Evolutionary conservation across 208 protist genomes (phyloP), one percentile per base, ranked within the genome.

Genomic region (Leishmania major): DNA sequence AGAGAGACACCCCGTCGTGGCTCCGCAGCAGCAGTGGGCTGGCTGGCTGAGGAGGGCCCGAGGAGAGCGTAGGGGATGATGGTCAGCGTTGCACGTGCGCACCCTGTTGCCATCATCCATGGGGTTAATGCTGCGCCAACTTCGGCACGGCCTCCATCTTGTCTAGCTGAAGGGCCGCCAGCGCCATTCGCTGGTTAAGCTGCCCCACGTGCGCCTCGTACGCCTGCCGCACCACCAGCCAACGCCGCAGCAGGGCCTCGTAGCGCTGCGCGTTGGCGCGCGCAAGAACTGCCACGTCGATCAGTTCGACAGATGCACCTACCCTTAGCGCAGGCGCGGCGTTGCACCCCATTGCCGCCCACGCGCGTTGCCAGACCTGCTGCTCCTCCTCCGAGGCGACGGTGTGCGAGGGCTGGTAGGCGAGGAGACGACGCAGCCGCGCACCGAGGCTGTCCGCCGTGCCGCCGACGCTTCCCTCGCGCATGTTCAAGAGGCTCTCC

Each of bases 261-360:
- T 77, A 53, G 15, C 86, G 86, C 13, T 75, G 79, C 17, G 49
- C 78, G 60, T 86, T 89, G 35, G 51, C 51, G 78, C 64, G 77
- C 17, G 77, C 81, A 64, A 89, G 66, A 35, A 83, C 77, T 31
- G 75, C 80, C 53, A 89, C 37, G 59, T 82, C 83, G 25, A 78
- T 45, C 13, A 31, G n/a, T 57, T 78, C 75, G 37, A 78, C 57
- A 49, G n/a, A 25, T 64, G 75, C 53, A 11, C 53, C 57, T 1
- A 78, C 75, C 40, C 45, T 59, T 22, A 66, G 57, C 55, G 40
- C 37, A 45, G 75, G 57, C 13, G 75, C 49, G 11, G 57, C 40
- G 55, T 37, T 64, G 55, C 55, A 43, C 31, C 75, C 53, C 75
- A 64, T 17, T 35, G 66, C 79, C n/a, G 15, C 28, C 81, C 81